These are phyloP conservation scores for Pleurotus tuoliensis DNA, from an alignment of 768 basidiomycete genomes.

Conservation along the genomic window DNA sequence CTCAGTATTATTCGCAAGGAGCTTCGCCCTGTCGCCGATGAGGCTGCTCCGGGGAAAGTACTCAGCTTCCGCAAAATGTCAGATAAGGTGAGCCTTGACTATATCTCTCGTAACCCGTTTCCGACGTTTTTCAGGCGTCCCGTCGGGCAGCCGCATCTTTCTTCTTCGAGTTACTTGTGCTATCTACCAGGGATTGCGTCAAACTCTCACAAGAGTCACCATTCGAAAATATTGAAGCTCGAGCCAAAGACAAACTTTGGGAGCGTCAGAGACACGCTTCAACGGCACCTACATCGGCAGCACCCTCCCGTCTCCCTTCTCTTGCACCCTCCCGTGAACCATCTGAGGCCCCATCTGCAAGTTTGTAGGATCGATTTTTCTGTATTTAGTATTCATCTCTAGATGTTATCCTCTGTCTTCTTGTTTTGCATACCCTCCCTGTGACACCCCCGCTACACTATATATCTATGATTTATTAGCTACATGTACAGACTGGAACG, in stretches of 20 bases:
- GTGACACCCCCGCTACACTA: background rate
- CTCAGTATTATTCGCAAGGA: conserved; percentile 71
- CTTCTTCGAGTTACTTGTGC: conserved; percentile 95
- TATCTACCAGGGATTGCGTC: conserved; percentile 90
- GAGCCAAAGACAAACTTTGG: conserved; percentile 83
- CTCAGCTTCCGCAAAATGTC: conserved; percentile 79
- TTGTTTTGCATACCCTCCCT: too few relatives aligned
- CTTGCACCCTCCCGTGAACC: conserved; percentile 19
- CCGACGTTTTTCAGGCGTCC: conserved; percentile 54
- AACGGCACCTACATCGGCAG: conserved; percentile 22
- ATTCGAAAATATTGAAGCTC: conserved; percentile 84
- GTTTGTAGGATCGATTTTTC: too few relatives aligned
- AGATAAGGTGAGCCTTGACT: conserved; percentile 53
- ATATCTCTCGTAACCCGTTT: background rate
- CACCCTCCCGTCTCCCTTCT: conserved; percentile 23
- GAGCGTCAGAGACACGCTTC: conserved; percentile 49
- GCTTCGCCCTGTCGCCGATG: conserved; percentile 48
- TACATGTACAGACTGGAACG: background rate
- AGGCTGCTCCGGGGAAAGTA: conserved; percentile 49
- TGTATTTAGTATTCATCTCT: too few relatives aligned
- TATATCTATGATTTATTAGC: background rate
- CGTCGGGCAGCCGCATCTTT: conserved; percentile 91
- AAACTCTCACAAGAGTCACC: conserved; percentile 69
- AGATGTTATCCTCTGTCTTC: too few relatives aligned
- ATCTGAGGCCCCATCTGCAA: conserved; percentile 17